phyloP scores from a whole-genome alignment of 352 stramenopile species.

The Blastocystis sp. region DNA sequence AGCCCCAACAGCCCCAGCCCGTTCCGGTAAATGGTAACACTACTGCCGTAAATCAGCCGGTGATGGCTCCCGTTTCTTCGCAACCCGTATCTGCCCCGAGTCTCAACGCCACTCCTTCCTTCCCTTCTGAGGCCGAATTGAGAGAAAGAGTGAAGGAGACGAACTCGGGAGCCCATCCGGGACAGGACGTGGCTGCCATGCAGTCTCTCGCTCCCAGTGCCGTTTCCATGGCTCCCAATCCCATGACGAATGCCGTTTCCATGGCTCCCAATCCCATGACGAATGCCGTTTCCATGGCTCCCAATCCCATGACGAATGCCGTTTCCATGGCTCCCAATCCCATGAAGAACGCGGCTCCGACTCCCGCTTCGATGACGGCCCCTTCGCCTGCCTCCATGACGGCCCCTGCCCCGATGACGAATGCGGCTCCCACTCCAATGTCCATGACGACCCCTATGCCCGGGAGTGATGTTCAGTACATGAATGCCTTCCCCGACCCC shows the following conservation, averaged over 20 bases:
- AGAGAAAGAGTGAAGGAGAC: neutral
- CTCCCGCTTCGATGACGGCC: neutral
- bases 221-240: too few species aligned
- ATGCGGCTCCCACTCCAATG: neutral
- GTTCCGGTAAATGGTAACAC: neutral
- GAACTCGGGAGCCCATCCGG: neutral
- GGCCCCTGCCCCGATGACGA: neutral
- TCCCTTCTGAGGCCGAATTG: slow-evolving; percentile 12
- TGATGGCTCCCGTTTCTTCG: neutral
- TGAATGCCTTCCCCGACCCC: neutral
- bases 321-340: too few species aligned
- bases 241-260: too few species aligned
- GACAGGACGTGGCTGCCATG: too few species aligned
- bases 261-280: too few species aligned
- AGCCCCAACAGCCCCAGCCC: neutral
- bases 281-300: too few species aligned
- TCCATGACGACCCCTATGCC: neutral
- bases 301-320: too few species aligned
- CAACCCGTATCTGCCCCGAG: neutral
- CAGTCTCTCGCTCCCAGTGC: too few species aligned
- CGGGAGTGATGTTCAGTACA: neutral
- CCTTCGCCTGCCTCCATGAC: too few species aligned
- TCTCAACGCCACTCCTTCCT: neutral
- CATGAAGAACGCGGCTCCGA: neutral
- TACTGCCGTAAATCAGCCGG: neutral